Percentiles rank a stretch among this genome's conserved stretches.
Evolutionary conservation across 495 filamentous ascomycete species (phyloP).

Genomic region (Penicillium angulare): DNA sequence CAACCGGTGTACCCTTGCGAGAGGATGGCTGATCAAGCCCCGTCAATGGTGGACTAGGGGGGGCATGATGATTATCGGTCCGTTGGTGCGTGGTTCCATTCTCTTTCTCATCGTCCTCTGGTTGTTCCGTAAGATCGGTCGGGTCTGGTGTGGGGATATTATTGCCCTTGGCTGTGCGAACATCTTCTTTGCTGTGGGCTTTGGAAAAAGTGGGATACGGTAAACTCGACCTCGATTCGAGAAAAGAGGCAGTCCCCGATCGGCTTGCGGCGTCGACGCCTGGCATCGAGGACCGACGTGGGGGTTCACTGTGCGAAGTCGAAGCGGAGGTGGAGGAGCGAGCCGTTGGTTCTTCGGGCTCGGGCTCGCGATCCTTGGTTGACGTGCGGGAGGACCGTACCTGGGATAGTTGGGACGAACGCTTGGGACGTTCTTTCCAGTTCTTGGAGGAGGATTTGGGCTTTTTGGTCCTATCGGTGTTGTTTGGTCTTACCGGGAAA

Average conservation of each 20-base stretch:
- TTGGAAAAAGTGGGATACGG: conserved; percentile 89
- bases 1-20: conserved; percentile 42
- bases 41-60: conserved; percentile 65
- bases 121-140: conserved; percentile 65
- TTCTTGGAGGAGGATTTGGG: conserved; percentile 28
- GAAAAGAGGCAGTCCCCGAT: conserved; percentile 42
- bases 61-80: conserved; percentile 39
- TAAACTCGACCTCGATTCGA: conserved; percentile 58
- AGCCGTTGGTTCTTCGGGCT: conserved; percentile 33
- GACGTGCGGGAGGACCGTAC: conserved; percentile 39
- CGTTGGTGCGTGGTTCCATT: conserved; percentile 26
- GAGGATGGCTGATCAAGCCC: conserved; percentile 49
- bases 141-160: conserved; percentile 75
- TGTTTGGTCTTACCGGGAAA: conserved; percentile 45
- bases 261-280: conserved; percentile 40
- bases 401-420: conserved; percentile 41
- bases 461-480: conserved; percentile 34
- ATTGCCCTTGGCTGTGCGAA: conserved; percentile 61
- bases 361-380: conserved; percentile 51
- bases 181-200: conserved; percentile 80
- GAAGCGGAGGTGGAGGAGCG: conserved; percentile 38
- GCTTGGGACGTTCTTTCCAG: conserved; percentile 29
- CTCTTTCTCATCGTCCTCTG: conserved; percentile 25
- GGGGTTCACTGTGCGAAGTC: conserved; percentile 22
- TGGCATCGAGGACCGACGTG: conserved; percentile 51